Base-by-base conservation (phyloP, 2,329 filamentous ascomycete genomes). In the Fusarium liriodendri region DNA sequence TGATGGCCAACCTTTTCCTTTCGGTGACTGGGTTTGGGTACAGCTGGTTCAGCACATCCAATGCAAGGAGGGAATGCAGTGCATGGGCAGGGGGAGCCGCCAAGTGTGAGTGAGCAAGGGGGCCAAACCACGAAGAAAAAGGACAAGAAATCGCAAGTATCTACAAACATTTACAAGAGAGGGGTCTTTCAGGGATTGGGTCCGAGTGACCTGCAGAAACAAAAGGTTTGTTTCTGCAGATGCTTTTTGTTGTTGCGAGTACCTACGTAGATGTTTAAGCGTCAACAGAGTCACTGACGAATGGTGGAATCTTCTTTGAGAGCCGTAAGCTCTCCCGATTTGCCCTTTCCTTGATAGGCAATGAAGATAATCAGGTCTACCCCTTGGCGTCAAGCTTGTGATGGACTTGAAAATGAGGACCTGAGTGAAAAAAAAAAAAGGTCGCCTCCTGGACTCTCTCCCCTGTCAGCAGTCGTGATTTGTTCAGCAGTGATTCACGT, bases 401-500 rank as follows among this genome's bases (percentile, higher is more conserved):
- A 52, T 47, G 18, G 18, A 18, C n/a, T 35, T 35, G 40, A 47
- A 32, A 33, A 62, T 52, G 27, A 50, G 59, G 22, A 37, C 22
- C 37, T 32, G 25, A 60, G 40, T 7, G 55, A 29, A 18, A 22
- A 22, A 22, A 45, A 29, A 50, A 18, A 13, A 18, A 62, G 27
- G 7, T 16, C 29, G 5, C 27, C 22, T 35, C 59, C 59, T 32
- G 9, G 29, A 32, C 29, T 32, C n/a, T 35, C 33, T 35, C 33
- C 55, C 33, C 22, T 55, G 61, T 57, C 33, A 63, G 40, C 29
- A 32, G 47, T 52, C 47, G 47, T 62, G 22, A 66, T 61, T 55
- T 73, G 54, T 62, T 62, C 59, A 50, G 45, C 71, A 62, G 27
- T 29, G 52, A 75, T 47, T 54, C 50, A 66, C 63, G 25, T 59